Percentiles rank a stretch among this genome's conserved stretches.
Evolutionary conservation across 305 asterid species (phyloP).

Genomic region (Petunia hybrid): DNA sequence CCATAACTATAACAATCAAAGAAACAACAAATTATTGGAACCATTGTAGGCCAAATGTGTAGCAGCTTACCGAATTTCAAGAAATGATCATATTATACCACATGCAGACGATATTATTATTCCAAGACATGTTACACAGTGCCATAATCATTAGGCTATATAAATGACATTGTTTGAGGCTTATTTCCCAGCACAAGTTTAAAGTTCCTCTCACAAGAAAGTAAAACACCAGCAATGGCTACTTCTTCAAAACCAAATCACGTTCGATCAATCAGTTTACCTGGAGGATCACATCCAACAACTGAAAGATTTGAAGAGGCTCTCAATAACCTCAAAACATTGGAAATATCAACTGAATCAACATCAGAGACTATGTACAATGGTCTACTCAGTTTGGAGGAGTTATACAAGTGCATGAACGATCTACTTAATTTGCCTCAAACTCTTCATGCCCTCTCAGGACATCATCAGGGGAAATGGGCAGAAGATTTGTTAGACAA

Average conservation of each 20-base stretch:
- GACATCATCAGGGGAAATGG: neutral
- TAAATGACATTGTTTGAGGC: neutral
- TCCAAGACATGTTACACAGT: neutral
- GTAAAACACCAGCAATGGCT: neutral
- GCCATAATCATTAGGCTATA: neutral
- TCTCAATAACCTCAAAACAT: slow-evolving; percentile 27
- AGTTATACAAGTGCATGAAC: slow-evolving; percentile 19
- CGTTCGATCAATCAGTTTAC: slow-evolving; percentile 31
- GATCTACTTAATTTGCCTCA: slow-evolving; percentile 28
- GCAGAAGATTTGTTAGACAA: slow-evolving; percentile 23
- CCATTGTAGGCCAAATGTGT: neutral
- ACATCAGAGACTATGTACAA: neutral
- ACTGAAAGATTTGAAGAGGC: slow-evolving; percentile 26
- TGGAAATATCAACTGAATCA: neutral
- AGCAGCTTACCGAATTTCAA: neutral
- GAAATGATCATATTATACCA: neutral
- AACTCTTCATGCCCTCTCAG: slow-evolving; percentile 14
- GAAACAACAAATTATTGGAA: neutral
- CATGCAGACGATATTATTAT: neutral
- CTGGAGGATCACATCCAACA: slow-evolving; percentile 30
- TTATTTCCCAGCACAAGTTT: neutral
- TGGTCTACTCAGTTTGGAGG: slow-evolving; percentile 26
- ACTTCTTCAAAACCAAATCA: slow-evolving; percentile 23
- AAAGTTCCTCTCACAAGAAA: neutral
- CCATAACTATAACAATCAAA: neutral